These are phyloP conservation scores for Fonsecaea erecta DNA, from an alignment of 2,329 filamentous ascomycete species.

Conservation along the genomic window DNA sequence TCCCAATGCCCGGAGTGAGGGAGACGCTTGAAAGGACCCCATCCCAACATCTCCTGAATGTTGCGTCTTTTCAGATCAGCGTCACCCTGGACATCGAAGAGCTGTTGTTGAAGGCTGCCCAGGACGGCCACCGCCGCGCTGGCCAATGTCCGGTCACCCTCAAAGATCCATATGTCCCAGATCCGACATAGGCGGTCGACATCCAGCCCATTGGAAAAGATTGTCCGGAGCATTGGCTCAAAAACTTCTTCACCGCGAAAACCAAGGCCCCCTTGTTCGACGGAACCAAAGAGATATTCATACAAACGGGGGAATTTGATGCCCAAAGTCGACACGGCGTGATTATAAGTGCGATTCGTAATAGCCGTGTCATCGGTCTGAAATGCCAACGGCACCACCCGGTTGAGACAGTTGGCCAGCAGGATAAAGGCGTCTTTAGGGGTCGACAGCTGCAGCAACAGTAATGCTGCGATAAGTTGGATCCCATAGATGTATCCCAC, in stretches of 20 bases:
- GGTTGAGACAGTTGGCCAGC: slow-evolving; percentile 66
- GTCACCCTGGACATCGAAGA: slow-evolving; percentile 47
- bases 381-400: slow-evolving; percentile 65
- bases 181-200: slow-evolving; percentile 60
- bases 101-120: slow-evolving; percentile 49
- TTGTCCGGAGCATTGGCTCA: slow-evolving; percentile 58
- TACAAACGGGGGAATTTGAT: slow-evolving; percentile 63
- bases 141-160: slow-evolving; percentile 59
- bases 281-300: slow-evolving; percentile 54
- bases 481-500: slow-evolving; percentile 65
- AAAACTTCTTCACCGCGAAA: slow-evolving; percentile 51
- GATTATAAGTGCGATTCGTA: slow-evolving; percentile 60
- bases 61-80: slow-evolving; percentile 42
- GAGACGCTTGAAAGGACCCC: slow-evolving; percentile 43
- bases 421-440: slow-evolving; percentile 61
- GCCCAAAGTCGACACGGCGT: slow-evolving; percentile 60
- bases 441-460: slow-evolving; percentile 61
- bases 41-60: slow-evolving; percentile 40
- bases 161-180: slow-evolving; percentile 67
- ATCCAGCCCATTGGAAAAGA: slow-evolving; percentile 58
- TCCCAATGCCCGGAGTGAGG: slow-evolving; percentile 50
- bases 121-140: slow-evolving; percentile 51
- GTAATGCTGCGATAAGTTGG: slow-evolving; percentile 63
- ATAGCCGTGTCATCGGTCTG: slow-evolving; percentile 62
- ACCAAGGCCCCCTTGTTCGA: slow-evolving; percentile 37